phyloP scores from a whole-genome alignment of 2,329 filamentous ascomycete species.

The Xylaria sp. region DNA sequence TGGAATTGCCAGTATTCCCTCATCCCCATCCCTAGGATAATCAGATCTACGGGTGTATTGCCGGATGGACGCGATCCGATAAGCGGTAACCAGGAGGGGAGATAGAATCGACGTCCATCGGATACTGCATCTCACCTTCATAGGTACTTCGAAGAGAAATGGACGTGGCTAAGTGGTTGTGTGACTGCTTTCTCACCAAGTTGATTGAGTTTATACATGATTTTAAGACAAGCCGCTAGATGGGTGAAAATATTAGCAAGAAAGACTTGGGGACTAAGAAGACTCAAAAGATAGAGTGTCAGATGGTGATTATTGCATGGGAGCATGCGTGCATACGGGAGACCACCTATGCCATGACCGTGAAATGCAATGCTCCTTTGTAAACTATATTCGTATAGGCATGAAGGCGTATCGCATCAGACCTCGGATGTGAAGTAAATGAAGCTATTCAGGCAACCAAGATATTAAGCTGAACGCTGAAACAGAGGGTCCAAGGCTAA shows the following conservation, averaged over 20 bases:
- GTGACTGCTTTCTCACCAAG: constrained; percentile 13
- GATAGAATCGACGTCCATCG: constrained; percentile 7
- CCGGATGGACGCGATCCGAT: constrained; percentile 14
- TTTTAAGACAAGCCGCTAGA: constrained; percentile 7
- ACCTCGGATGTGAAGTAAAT: no score
- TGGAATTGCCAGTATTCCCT: not conserved
- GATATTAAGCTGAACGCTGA: no score
- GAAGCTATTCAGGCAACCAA: no score
- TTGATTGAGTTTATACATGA: constrained; percentile 18
- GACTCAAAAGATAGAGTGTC: constrained; percentile 8
- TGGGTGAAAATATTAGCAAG: constrained; percentile 13
- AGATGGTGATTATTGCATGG: no score
- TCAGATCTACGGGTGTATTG: constrained; percentile 12
- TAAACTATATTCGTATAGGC: no score
- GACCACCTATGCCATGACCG: no score
- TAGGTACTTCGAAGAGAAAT: constrained; percentile 13
- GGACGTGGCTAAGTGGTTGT: constrained; percentile 12
- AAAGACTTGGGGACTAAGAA: constrained; percentile 13
- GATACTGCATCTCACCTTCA: constrained; percentile 5
- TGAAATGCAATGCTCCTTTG: no score
- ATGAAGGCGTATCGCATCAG: no score
- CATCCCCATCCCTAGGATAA: constrained; percentile 7
- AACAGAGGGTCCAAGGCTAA: no score
- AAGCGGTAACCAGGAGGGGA: constrained; percentile 9
- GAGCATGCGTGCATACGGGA: no score